Conservation (phyloP, 306 rosid species). For the Carpinus viminea region DNA sequence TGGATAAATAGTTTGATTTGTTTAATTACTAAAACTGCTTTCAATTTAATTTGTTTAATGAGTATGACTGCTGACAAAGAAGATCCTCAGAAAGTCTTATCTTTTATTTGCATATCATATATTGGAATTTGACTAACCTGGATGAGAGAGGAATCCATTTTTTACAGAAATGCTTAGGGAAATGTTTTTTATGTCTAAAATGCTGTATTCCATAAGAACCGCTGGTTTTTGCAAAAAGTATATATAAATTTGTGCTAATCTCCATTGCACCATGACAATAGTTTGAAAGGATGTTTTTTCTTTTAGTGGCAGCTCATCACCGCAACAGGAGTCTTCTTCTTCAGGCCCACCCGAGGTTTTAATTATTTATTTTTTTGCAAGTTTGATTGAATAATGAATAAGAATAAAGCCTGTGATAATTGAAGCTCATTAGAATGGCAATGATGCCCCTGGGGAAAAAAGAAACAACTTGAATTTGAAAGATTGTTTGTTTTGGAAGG, state of each 20-base stretch:
- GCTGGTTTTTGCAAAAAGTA: not conserved
- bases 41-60: not conserved
- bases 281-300: not conserved
- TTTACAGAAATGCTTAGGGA: not conserved
- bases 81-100: not conserved
- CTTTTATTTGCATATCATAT: not conserved
- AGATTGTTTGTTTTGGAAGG: not conserved
- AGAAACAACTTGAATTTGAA: not conserved
- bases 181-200: not conserved
- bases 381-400: conserved; percentile 3
- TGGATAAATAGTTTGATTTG: not conserved
- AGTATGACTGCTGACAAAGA: not conserved
- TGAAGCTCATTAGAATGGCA: not conserved
- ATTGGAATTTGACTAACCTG: not conserved
- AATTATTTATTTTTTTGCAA: not conserved
- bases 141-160: not conserved
- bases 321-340: conserved; percentile 37
- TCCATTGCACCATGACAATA: not conserved
- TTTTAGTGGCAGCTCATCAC: conserved; percentile 17
- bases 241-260: not conserved
- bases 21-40: not conserved
- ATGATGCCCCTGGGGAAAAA: not conserved
- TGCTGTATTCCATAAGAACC: not conserved
- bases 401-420: not conserved
- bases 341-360: conserved; percentile 26